Evolutionary conservation across 2,329 filamentous ascomycete species (phyloP), one percentile per base, ranked within the genome.

Genomic region (Taxawa tesnikishii): DNA sequence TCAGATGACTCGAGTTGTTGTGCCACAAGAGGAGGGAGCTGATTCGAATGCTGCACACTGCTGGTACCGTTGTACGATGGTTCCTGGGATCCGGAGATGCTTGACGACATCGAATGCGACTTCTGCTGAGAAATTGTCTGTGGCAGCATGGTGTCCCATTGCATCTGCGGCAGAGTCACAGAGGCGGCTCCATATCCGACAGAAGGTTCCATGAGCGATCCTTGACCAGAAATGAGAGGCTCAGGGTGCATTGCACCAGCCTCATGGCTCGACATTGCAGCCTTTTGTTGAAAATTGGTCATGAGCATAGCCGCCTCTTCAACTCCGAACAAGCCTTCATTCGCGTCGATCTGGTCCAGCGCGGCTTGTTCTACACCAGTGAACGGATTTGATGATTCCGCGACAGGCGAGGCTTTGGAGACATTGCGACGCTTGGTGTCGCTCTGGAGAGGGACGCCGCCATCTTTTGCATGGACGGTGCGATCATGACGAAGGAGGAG

Each of bases 291-390:
- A 54, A 96, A 80, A 63, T 96, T 87, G 54, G 88, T 90, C 66
- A 98, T 92, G 57, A 98, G 75, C 84, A 96, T 94, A 46, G 90
- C 90, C 46, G 90, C 90, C 48, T 88, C 85, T 68, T 98, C 88
- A 51, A 94, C 81, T 56, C 94, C 90, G 53, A 94, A 87, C 61
- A 88, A 80, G 55, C 79, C 80, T 57, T 94, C 88, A 56, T 78
- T 83, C 61, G 78, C 83, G 60, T 94, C 85, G 51, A 96, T 85
- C 59, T 94, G 85, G 62, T 94, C 87, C 48, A 94, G 65, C 34
- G 83, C 79, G 28, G 83, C 77, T 29, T 84, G 77, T 53, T 96
- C 90, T 46, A 94, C 74, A 41, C 79, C 73, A 52, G 90, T 76
- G 24, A 79, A 70, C 32, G 79, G 68, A 64, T 94, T 94, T 35